Evolutionary conservation across 2,329 filamentous ascomycete genomes (phyloP).

Genomic region (Fusarium nelsonii): DNA sequence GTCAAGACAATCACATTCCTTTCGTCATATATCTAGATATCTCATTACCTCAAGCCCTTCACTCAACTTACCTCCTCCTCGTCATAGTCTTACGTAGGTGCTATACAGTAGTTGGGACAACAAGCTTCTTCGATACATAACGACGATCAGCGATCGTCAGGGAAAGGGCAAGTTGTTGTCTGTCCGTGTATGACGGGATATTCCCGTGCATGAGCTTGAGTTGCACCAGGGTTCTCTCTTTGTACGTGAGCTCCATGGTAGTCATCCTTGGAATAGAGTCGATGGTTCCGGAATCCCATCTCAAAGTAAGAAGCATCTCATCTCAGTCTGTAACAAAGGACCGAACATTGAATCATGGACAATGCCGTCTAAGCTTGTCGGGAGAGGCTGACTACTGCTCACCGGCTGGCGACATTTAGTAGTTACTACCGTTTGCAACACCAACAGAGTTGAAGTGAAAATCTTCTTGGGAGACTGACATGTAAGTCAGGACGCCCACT

Average conservation of each 20-base stretch:
- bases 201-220: conserved; percentile 12
- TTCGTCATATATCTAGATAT: conserved; percentile 18
- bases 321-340: conserved; percentile 24
- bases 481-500: conserved; percentile 29
- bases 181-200: conserved; percentile 15
- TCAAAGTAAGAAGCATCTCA: conserved; percentile 15
- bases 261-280: conserved; percentile 5
- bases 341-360: background rate
- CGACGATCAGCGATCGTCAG: conserved; percentile 34
- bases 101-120: conserved; percentile 31
- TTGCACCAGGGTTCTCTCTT: conserved; percentile 12
- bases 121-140: conserved; percentile 17
- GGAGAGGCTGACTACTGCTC: background rate
- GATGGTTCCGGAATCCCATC: conserved; percentile 26
- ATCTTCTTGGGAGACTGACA: conserved; percentile 34
- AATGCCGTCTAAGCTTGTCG: background rate
- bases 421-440: background rate
- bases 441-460: conserved; percentile 16
- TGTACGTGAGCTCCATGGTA: conserved; percentile 27
- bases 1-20: conserved; percentile 46
- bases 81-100: conserved; percentile 1
- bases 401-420: background rate
- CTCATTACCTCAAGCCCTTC: background rate
- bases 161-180: conserved; percentile 29
- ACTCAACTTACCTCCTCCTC: conserved; percentile 16